Evolutionary conservation across 2,329 filamentous ascomycete genomes (phyloP), one percentile per base, ranked within the genome.

Genomic region (Colletotrichum trifolii): DNA sequence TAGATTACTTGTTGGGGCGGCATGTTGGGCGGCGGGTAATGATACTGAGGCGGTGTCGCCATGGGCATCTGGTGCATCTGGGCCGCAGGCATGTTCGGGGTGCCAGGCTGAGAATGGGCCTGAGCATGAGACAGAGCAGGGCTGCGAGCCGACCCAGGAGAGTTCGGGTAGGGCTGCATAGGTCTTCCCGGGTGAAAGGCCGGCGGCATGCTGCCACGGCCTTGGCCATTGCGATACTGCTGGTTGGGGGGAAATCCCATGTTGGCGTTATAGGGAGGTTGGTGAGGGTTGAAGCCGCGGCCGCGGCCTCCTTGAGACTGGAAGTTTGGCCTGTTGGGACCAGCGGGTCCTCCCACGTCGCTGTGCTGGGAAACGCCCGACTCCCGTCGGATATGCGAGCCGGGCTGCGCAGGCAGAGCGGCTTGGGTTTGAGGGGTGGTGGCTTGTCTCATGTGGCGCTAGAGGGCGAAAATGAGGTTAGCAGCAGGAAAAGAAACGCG

Each of bases 321-420:
- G 69, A 80, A 87, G 69, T 82, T 84, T 69, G 85, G 87, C 71
- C 87, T 86, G 70, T 83, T 84, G 67, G 86, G 84, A 43, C 85
- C 85, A 70, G 82, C 82, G 74, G 87, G 86, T 74, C 85, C 88
- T 76, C 84, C 87, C 78, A 90, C 86, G 69, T 94, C 91, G 75
- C 87, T 88, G 77, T 68, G 67, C 46, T 68, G 64, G 12, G 67
- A 68, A 36, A 68, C 67, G 45, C 60, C 65, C 11, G 95, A 97
- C 76, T 95, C 91, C 71, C 93, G 91, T 73, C 95, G 91, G 72
- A 93, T 87, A 78, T 98, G 94, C 69, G 81, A 74, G 48, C 86
- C 87, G n/a, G 88, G 85, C 73, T 91, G 91, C 59, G 87, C 81
- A 66, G 85, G 86, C 71, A 89, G 82, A 66, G 85, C 83, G 69